These are phyloP conservation scores for Pichia californica DNA, from an alignment of 805 yeast genomes.

Conservation along the genomic window DNA sequence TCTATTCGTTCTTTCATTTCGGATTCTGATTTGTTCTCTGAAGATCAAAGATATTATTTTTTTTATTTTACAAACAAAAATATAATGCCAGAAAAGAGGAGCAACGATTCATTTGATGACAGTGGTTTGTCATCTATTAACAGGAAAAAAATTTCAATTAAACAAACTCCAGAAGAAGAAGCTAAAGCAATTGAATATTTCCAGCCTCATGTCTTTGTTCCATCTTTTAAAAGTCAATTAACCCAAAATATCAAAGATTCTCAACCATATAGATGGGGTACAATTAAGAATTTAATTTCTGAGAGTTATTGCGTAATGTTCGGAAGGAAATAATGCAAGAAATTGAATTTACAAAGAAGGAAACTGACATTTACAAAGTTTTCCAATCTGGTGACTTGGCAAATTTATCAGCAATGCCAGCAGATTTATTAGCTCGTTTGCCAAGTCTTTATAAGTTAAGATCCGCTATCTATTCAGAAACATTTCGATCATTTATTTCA, in stretches of 20 bases:
- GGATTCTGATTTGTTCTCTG: too few relatives aligned
- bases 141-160: conserved; percentile 20
- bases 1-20: too few relatives aligned
- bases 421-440: conserved; percentile 64
- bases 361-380: conserved; percentile 94
- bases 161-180: conserved; percentile 30
- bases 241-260: conserved; percentile 43
- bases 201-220: conserved; percentile 30
- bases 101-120: not conserved
- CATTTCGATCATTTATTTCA: conserved; percentile 73
- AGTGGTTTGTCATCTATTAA: not conserved
- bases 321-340: conserved; percentile 77
- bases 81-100: not conserved
- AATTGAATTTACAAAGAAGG: conserved; percentile 89
- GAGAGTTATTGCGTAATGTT: conserved; percentile 74
- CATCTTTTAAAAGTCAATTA: conserved; percentile 33
- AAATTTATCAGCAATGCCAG: conserved; percentile 77
- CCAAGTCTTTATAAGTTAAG: conserved; percentile 74
- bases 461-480: conserved; percentile 80
- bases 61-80: too few relatives aligned
- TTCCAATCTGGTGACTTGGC: conserved; percentile 88
- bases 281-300: conserved; percentile 64
- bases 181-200: conserved; percentile 26
- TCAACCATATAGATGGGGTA: conserved; percentile 87
- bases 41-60: too few relatives aligned